A percentile compares a stretch with the other conserved stretches of the same genome.
phyloP scores from a whole-genome alignment of 495 filamentous ascomycete genomes.

The Podospora australis region DNA sequence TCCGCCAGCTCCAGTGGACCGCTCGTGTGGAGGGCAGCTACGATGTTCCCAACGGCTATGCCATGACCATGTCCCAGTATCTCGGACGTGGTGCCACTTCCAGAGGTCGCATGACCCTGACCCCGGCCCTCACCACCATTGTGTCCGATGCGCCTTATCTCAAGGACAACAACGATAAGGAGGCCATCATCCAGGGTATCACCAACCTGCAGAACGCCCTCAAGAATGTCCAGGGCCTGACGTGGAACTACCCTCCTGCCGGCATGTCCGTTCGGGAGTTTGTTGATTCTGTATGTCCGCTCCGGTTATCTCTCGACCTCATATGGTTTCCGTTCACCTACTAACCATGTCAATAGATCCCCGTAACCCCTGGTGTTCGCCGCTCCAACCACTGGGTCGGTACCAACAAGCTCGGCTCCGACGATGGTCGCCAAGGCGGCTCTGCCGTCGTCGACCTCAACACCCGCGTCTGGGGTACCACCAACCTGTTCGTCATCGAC shows the following conservation, averaged over 20 bases:
- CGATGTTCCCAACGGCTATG: constrained; percentile 33
- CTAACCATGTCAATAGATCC: too few species aligned
- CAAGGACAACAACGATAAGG: constrained; percentile 45
- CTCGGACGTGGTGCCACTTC: constrained; percentile 57
- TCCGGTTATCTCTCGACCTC: neutral
- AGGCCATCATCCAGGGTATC: constrained; percentile 48
- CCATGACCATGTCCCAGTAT: constrained; percentile 60
- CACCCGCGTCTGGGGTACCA: constrained; percentile 64
- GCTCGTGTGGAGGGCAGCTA: constrained; percentile 52
- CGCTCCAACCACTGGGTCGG: constrained; percentile 67
- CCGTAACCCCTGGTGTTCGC: constrained; percentile 47
- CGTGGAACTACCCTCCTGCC: constrained; percentile 45
- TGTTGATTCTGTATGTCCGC: constrained; percentile 38
- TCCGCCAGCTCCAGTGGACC: constrained; percentile 61
- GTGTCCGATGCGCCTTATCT: constrained; percentile 52
- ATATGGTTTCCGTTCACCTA: too few species aligned
- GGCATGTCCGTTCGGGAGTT: constrained; percentile 48
- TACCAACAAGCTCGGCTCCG: constrained; percentile 56
- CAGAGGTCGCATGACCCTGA: constrained; percentile 58
- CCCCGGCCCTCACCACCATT: constrained; percentile 46
- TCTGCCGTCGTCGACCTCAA: constrained; percentile 66
- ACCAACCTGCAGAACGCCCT: constrained; percentile 54
- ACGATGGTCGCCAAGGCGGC: constrained; percentile 57
- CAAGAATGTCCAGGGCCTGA: constrained; percentile 45
- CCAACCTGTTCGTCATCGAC: constrained; percentile 62